A percentile compares a stretch with the other conserved stretches of the same genome.
phyloP scores from a whole-genome alignment of 805 yeast genomes.

The Starmerella vitae region DNA sequence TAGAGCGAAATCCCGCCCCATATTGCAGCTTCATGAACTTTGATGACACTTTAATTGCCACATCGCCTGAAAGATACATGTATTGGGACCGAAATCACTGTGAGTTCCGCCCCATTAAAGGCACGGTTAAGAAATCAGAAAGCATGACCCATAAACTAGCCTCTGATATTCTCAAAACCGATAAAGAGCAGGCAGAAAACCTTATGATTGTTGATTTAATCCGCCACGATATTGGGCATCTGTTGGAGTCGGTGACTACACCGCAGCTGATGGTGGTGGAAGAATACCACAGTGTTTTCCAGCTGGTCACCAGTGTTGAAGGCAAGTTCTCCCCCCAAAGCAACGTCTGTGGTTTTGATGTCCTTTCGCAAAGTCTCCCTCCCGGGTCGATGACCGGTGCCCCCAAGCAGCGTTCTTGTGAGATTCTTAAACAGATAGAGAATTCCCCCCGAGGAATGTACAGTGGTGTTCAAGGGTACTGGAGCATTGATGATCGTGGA shows the following conservation, averaged over 20 bases:
- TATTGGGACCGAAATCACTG: constrained; percentile 53
- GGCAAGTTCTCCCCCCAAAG: constrained; percentile 35
- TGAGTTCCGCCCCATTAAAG: constrained; percentile 90
- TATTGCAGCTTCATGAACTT: constrained; percentile 71
- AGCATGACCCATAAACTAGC: constrained; percentile 48
- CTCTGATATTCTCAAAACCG: constrained; percentile 50
- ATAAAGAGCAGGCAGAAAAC: constrained; percentile 91
- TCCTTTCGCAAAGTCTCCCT: constrained; percentile 67
- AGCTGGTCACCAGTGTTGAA: constrained; percentile 75
- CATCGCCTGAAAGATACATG: constrained; percentile 90
- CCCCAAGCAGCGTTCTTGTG: constrained; percentile 86
- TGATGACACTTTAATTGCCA: constrained; percentile 53
- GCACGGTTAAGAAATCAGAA: constrained; percentile 65
- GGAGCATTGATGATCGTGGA: constrained; percentile 74
- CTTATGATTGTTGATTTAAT: constrained; percentile 93
- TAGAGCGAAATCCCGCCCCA: constrained; percentile 77
- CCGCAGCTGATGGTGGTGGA: constrained; percentile 79
- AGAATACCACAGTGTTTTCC: constrained; percentile 82
- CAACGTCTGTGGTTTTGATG: constrained; percentile 56
- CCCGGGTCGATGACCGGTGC: constrained; percentile 99
- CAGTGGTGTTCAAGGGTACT: constrained; percentile 91
- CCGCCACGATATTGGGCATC: constrained; percentile 71
- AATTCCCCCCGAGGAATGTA: constrained; percentile 60
- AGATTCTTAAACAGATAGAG: constrained; percentile 54
- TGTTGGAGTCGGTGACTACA: constrained; percentile 54